phyloP scores from a whole-genome alignment of 106 monocot genomes.

The Acorus calamus region DNA sequence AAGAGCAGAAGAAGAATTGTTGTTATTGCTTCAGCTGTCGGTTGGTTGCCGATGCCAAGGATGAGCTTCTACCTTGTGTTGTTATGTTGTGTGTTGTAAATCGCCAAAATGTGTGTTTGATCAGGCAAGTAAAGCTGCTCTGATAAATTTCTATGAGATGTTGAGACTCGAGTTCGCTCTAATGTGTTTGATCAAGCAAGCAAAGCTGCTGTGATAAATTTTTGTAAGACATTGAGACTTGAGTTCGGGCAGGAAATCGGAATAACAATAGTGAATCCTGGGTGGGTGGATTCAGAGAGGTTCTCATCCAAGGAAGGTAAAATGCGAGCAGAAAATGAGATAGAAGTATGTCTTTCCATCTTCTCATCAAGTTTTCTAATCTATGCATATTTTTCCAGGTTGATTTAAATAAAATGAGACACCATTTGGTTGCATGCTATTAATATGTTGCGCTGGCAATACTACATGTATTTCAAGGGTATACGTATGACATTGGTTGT shows the following conservation, averaged over 20 bases:
- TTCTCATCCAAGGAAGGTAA: slow-evolving; percentile 44
- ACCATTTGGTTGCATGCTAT: too few relatives aligned
- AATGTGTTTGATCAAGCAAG: slow-evolving; percentile 28
- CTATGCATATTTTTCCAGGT: too few relatives aligned
- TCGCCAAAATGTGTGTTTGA: not conserved
- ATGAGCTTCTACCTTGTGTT: slow-evolving; percentile 62
- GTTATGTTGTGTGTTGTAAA: too few relatives aligned
- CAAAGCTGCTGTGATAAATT: slow-evolving; percentile 48
- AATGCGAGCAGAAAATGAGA: slow-evolving; percentile 33
- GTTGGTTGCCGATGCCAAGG: slow-evolving; percentile 29
- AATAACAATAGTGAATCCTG: slow-evolving; percentile 43
- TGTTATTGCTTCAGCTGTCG: slow-evolving; percentile 33
- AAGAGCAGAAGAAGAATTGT: slow-evolving; percentile 55
- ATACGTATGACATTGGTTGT: too few relatives aligned
- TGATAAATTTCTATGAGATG: too few relatives aligned
- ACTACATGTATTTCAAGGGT: too few relatives aligned
- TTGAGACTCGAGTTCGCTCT: too few relatives aligned
- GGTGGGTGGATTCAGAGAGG: slow-evolving; percentile 60
- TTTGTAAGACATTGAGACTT: slow-evolving; percentile 54
- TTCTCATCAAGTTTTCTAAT: not conserved
- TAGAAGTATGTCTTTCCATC: slow-evolving; percentile 35
- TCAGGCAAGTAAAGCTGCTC: too few relatives aligned
- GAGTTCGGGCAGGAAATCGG: slow-evolving; percentile 33
- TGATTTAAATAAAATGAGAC: too few relatives aligned
- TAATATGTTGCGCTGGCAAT: too few relatives aligned